A percentile compares a stretch with the other conserved stretches of the same genome.
Evolutionary conservation across 1,139 yeast species (phyloP).

Genomic region (Hemisphaericaspora lyxosophila): DNA sequence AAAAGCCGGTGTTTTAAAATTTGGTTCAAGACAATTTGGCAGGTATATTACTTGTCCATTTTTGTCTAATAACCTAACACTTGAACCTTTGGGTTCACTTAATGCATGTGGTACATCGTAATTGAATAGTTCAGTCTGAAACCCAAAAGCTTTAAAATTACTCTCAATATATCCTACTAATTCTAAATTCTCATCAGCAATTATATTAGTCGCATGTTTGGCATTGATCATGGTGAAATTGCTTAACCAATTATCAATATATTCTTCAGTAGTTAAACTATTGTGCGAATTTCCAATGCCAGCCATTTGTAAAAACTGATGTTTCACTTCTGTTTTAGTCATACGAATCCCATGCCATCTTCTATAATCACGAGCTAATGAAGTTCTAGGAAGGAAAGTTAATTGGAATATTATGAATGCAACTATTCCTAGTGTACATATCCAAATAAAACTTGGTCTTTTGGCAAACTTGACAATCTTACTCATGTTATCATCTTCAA

Average conservation of each 20-base stretch:
- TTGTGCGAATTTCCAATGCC: slow-evolving; percentile 29
- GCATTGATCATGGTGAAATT: slow-evolving; percentile 23
- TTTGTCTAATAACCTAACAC: slow-evolving; percentile 27
- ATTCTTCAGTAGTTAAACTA: slow-evolving; percentile 28
- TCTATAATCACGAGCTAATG: slow-evolving; percentile 78
- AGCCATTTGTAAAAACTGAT: slow-evolving; percentile 33
- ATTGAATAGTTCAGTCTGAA: slow-evolving; percentile 20
- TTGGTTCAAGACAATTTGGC: slow-evolving; percentile 28
- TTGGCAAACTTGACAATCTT: slow-evolving; percentile 24
- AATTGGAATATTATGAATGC: slow-evolving; percentile 60
- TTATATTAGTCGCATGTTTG: slow-evolving; percentile 21
- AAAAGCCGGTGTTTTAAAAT: slow-evolving; percentile 37
- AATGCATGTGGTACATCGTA: slow-evolving; percentile 21
- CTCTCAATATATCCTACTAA: slow-evolving; percentile 26
- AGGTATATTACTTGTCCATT: slow-evolving; percentile 24
- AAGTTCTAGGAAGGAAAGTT: slow-evolving; percentile 83
- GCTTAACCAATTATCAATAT: slow-evolving; percentile 26
- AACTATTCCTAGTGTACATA: slow-evolving; percentile 52
- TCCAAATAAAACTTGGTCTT: slow-evolving; percentile 48
- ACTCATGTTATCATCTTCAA: slow-evolving; percentile 11
- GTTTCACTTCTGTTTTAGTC: slow-evolving; percentile 62
- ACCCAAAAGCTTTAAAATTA: slow-evolving; percentile 30
- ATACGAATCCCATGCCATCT: slow-evolving; percentile 66
- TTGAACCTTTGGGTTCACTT: slow-evolving; percentile 24
- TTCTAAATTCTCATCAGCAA: slow-evolving; percentile 28